Base-by-base conservation (phyloP, 495 filamentous ascomycete species). In the Jackrogersella minutella region DNA sequence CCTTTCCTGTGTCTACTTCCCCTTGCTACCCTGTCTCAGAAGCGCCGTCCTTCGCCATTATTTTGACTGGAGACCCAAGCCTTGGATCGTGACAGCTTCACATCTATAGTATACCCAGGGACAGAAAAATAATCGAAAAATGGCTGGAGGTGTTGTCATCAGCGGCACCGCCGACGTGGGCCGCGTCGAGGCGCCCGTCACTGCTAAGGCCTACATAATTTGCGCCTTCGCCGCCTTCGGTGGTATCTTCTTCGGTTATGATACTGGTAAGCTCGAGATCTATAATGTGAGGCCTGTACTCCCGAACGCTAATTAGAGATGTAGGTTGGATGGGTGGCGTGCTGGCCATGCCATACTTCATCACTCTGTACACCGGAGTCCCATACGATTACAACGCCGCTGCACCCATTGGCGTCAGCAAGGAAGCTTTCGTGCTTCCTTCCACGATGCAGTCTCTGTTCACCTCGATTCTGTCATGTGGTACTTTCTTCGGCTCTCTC, bases 401-500 rank as follows among this genome's bases (percentile, higher is more conserved):
- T 13, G 69, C 75, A 26, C 86, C 85, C 54, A 76, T 73, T 34
- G 78, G 73, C 30, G 49, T 64, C 19, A 40, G 22, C 14, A 66
- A 68, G 24, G 67, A 70, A 0, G 51, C 53, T 0, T 85, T 84
- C 64, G 78, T 80, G 17, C 66, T 87, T 21, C 76, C 80, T 3
- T 76, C 82, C 9, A 81, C 73, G 44, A 75, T 78, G 39, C 81
- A 87, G 69, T 86, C 85, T 19, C 79, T 89, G 36, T 88, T 87
- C 62, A 85, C 84, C 56, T 88, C 87, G 21, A 89, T 90, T 68
- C 80, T 89, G 11, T 89, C 87, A 13, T 82, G 80, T 64, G 87
- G 87, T 63, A 89, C 87, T 46, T 90, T 90, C 82, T 86, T 89
- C 67, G 87, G 87, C 72, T 83, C 87, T 60, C 70, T 90, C 33